A percentile compares a stretch with the other conserved stretches of the same genome.
These are phyloP conservation scores for Letharia lupina DNA, from an alignment of 495 filamentous ascomycete species.

Conservation along the genomic window DNA sequence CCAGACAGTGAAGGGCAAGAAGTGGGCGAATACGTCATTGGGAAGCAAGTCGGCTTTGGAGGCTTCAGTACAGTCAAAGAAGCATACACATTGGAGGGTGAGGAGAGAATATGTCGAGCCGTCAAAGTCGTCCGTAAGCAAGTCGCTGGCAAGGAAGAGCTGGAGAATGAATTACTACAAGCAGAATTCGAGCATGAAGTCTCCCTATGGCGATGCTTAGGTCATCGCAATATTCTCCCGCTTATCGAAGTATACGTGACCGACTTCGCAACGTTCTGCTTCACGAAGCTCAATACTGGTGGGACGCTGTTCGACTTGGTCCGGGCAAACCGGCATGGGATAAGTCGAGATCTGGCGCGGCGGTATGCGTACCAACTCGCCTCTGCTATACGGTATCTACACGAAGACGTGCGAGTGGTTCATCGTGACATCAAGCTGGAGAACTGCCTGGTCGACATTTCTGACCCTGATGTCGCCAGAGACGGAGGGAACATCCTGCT, in stretches of 20 bases:
- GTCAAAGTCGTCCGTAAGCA: slow-evolving; percentile 69
- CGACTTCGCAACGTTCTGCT: slow-evolving; percentile 65
- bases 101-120: slow-evolving; percentile 46
- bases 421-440: slow-evolving; percentile 73
- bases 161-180: slow-evolving; percentile 61
- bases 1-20: slow-evolving; percentile 69
- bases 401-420: slow-evolving; percentile 62
- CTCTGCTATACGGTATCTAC: slow-evolving; percentile 60
- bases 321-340: slow-evolving; percentile 48
- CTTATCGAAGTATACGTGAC: slow-evolving; percentile 63
- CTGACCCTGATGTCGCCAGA: slow-evolving; percentile 35
- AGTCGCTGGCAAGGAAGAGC: slow-evolving; percentile 45
- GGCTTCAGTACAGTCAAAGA: slow-evolving; percentile 68
- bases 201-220: slow-evolving; percentile 60
- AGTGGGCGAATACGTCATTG: slow-evolving; percentile 66
- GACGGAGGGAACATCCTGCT: slow-evolving; percentile 56
- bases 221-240: slow-evolving; percentile 55
- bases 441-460: slow-evolving; percentile 61
- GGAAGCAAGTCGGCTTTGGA: slow-evolving; percentile 60
- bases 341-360: slow-evolving; percentile 45
- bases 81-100: slow-evolving; percentile 55
- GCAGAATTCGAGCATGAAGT: slow-evolving; percentile 71
- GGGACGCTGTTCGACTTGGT: slow-evolving; percentile 66
- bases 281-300: slow-evolving; percentile 58
- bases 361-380: slow-evolving; percentile 62